These are phyloP conservation scores for Diaporthe batatas DNA, from an alignment of 2,329 filamentous ascomycete species.

Conservation along the genomic window DNA sequence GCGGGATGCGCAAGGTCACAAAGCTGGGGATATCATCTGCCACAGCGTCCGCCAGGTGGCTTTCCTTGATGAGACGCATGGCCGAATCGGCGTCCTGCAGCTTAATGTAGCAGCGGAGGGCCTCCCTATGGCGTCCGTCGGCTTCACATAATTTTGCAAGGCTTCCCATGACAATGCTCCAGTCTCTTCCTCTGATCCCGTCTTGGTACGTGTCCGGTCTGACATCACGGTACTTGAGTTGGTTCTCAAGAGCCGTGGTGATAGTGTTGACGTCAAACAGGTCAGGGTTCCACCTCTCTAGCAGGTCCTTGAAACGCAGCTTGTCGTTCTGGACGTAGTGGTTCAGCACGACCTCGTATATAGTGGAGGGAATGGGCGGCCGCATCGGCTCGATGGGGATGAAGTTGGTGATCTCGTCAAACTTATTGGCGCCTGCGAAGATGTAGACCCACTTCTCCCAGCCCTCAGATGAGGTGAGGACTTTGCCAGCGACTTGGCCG, in stretches of 20 bases:
- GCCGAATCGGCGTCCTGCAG: constrained; percentile 93
- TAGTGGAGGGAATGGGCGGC: constrained; percentile 81
- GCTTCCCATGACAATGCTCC: constrained; percentile 89
- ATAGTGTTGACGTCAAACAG: constrained; percentile 85
- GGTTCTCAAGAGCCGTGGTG: constrained; percentile 83
- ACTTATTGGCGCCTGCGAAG: constrained; percentile 87
- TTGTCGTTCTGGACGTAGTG: constrained; percentile 89
- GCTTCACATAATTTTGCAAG: constrained; percentile 88
- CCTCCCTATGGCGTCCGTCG: constrained; percentile 84
- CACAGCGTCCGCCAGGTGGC: constrained; percentile 90
- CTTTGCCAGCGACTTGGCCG: constrained; percentile 84
- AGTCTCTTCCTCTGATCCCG: constrained; percentile 81
- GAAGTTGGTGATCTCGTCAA: constrained; percentile 89
- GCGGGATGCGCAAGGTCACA: constrained; percentile 86
- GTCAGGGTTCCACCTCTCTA: constrained; percentile 87
- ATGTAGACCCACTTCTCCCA: constrained; percentile 98
- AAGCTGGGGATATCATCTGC: constrained; percentile 91
- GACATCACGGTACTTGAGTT: constrained; percentile 81
- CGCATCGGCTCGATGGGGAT: constrained; percentile 84
- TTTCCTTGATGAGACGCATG: constrained; percentile 86
- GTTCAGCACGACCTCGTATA: constrained; percentile 90
- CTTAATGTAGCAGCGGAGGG: constrained; percentile 88
- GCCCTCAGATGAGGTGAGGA: constrained; percentile 80
- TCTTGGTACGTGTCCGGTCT: constrained; percentile 82
- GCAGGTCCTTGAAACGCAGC: constrained; percentile 79